Evolutionary conservation across 768 basidiomycete genomes (phyloP).

Genomic region (Cantharellus cinnabarinus): DNA sequence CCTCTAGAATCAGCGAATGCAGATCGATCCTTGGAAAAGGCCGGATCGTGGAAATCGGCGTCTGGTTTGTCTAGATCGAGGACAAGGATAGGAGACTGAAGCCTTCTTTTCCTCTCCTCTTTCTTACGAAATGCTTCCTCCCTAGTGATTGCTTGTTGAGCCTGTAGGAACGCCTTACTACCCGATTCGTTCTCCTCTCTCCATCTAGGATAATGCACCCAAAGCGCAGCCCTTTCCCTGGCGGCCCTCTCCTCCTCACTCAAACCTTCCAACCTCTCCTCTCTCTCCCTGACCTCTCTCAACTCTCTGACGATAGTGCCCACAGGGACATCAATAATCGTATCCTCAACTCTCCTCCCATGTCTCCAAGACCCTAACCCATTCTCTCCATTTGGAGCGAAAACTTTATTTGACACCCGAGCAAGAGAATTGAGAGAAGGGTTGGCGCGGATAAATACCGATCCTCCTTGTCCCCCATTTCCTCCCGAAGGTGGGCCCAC

Average conservation of each 20-base stretch:
- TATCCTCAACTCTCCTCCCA: conserved; percentile 52
- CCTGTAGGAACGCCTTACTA: conserved; percentile 48
- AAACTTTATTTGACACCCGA: conserved; percentile 44
- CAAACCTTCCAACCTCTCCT: conserved; percentile 33
- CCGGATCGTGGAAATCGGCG: conserved; percentile 26
- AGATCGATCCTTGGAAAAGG: neutral
- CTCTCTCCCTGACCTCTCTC: conserved; percentile 41
- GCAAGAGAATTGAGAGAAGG: conserved; percentile 60
- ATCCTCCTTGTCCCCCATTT: conserved; percentile 74
- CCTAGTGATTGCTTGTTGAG: conserved; percentile 37
- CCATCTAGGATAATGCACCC: conserved; percentile 62
- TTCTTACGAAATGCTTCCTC: conserved; percentile 27
- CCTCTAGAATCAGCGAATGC: neutral
- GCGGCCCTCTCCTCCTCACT: conserved; percentile 27
- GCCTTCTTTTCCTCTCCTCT: conserved; percentile 25
- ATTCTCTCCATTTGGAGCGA: conserved; percentile 41
- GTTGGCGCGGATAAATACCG: conserved; percentile 68
- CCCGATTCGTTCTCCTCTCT: conserved; percentile 36
- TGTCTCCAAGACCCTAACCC: conserved; percentile 81
- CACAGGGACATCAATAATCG: conserved; percentile 62
- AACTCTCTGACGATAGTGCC: conserved; percentile 80
- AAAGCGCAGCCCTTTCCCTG: conserved; percentile 43
- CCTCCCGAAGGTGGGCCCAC: conserved; percentile 86
- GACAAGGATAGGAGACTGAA: conserved; percentile 21
- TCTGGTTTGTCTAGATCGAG: conserved; percentile 9